Evolutionary conservation across 306 rosid genomes (phyloP), one percentile per base, ranked within the genome.

Genomic region (Alnus rubra): DNA sequence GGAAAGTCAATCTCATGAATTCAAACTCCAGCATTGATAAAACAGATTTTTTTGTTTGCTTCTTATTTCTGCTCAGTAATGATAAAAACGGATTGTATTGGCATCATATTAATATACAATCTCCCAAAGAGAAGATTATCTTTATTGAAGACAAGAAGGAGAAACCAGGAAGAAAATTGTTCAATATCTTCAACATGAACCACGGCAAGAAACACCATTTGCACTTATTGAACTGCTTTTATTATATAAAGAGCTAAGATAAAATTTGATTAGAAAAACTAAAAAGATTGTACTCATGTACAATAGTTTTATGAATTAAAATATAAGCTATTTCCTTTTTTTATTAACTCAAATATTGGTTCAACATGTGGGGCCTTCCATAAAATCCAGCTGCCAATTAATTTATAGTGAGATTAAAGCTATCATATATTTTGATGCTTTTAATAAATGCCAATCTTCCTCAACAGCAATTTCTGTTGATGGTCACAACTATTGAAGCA

Each of bases 1-100:
- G 60, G 77, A 85, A 77, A 79, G 77, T 44, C 71, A 84, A 70
- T 44, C 75, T 69, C n/a, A 28, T 23, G 65, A 78, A 79, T 37
- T 78, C 68, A 75, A 69, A 65, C 71, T 67, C 71, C 19, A 39
- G 50, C 9, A 39, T 16, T 39, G 73, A 76, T 63, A 55, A 69
- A 71, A 74, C 78, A 28, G 33, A 48, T 16, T 30, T 16, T 35
- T 62, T 62, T 31, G 4, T 65, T 65, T 65, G 48, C 71, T 65
- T 65, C 16, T n/a, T 33, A 31, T 63, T 63, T 13, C 14, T 42
- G 15, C 33, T 28, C 28, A 9, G 33, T 59, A 59, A 59, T 2
- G 28, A 28, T 9, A 9, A 28, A 59, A 59, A 59, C 16, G 7
- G 35, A 59, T 28, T 59, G 33, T 19, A 30, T 19, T 28, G 44